Conservation (phyloP, 768 basidiomycete species). For the Leucocoprinus leucothites region DNA sequence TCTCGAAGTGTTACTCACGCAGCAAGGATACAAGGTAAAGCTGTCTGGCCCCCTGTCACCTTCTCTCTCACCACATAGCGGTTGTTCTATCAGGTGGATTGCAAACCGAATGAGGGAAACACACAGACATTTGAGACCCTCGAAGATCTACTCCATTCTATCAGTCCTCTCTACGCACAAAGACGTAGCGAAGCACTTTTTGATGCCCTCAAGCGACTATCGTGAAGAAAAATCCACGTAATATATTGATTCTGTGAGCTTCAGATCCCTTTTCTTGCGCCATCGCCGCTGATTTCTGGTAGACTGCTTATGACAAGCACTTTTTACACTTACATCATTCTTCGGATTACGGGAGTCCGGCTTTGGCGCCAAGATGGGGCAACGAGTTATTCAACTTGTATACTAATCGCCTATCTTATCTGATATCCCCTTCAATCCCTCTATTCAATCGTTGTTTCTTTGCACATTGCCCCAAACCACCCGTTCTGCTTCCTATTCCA, state of each 20-base stretch:
- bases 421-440: constrained; percentile 2
- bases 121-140: constrained; percentile 49
- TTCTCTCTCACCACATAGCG: no score
- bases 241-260: not conserved
- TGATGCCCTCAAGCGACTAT: constrained; percentile 43
- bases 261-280: no score
- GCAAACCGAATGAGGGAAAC: constrained; percentile 19
- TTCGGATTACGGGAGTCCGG: not conserved
- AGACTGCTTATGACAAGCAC: not conserved
- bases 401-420: constrained; percentile 13
- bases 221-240: constrained; percentile 14
- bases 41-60: no score
- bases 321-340: not conserved
- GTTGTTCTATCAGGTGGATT: constrained; percentile 17
- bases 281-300: not conserved
- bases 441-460: not conserved
- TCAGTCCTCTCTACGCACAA: constrained; percentile 52
- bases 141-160: constrained; percentile 51
- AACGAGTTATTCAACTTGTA: not conserved
- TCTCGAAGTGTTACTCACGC: constrained; percentile 45
- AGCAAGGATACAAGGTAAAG: constrained; percentile 55
- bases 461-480: constrained; percentile 23
- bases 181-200: constrained; percentile 46
- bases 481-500: constrained; percentile 36
- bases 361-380: not conserved